Base-by-base conservation (phyloP, 2,329 filamentous ascomycete species). In the Curvularia eragrostidis region DNA sequence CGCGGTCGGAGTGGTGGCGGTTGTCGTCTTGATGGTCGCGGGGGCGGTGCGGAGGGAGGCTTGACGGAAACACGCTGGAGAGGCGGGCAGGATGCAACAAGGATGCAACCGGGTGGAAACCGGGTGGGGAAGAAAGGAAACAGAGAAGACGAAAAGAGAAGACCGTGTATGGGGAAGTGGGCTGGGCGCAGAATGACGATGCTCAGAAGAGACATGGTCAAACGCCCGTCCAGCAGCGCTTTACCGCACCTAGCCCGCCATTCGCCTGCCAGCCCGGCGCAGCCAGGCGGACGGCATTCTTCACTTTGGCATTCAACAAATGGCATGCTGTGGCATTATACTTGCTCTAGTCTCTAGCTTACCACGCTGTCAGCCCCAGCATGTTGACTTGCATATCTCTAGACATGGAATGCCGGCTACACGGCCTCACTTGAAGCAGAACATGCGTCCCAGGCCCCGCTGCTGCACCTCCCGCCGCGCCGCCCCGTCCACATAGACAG, bases 401-500 rank as follows among this genome's bases (percentile, higher is more conserved):
- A 48, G 32, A 24, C 41, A 51, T 54, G 39, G 49, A 15, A 52
- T 46, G 28, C 56, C 55, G 55, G 54, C 49, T 61, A 63, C 66
- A 57, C 41, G 15, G 13, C 48, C 12, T 66, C 65, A 67, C 43
- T 63, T 58, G 52, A 70, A 73, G 53, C 68, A 68, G 39, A 73
- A 70, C 65, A 76, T 68, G 19, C 72, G 67, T 28, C 75, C 75
- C 46, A 79, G 63, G 1, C 77, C 78, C 54, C 78, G 69, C 69
- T 80, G 75, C 65, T 77, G 72, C 24, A 75, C 62, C 66, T 79
- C 78, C 46, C 78, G 72, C 58, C 73, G 68, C 24, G 77, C 78
- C 41, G 77, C 78, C 18, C 77, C 76, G 56, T 80, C 78, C 24
- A 77, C 54, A 43, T 74, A 72, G 1, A 62, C 87, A 52, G 84